Evolutionary conservation across 352 stramenopile genomes (phyloP).

Genomic region (Lagenidium sp.): DNA sequence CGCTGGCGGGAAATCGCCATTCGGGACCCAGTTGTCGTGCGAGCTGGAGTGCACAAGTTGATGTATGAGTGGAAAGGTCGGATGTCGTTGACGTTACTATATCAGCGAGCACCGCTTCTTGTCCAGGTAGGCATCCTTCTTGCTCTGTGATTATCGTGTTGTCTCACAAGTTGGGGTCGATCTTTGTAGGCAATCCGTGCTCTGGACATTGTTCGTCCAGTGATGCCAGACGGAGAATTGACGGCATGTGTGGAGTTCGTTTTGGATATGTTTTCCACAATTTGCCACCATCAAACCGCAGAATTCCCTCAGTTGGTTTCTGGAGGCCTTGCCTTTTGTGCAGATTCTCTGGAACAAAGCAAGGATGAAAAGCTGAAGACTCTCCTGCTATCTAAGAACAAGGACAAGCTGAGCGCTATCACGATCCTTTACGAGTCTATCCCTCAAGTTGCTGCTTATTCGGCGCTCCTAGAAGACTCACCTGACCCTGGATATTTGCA

Average conservation of each 20-base stretch:
- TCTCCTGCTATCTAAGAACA: conserved; percentile 27
- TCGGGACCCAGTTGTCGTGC: conserved; percentile 41
- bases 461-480: conserved; percentile 25
- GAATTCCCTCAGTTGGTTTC: conserved; percentile 60
- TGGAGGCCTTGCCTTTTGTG: conserved; percentile 37
- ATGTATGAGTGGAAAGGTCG: conserved; percentile 37
- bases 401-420: conserved; percentile 30
- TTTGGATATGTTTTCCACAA: conserved; percentile 59
- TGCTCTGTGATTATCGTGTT: too few species aligned
- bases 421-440: conserved; percentile 40
- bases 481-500: conserved; percentile 19
- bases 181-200: too few species aligned
- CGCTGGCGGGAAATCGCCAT: conserved; percentile 48
- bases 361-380: conserved; percentile 20
- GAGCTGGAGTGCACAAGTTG: conserved; percentile 28
- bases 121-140: too few species aligned
- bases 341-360: conserved; percentile 30
- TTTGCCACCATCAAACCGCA: conserved; percentile 46
- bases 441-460: conserved; percentile 30
- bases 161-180: too few species aligned
- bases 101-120: conserved; percentile 55
- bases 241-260: conserved; percentile 50
- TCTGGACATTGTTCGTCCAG: too few species aligned
- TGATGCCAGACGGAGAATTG: too few species aligned
- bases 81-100: conserved; percentile 59